Percentiles rank a stretch among this genome's conserved stretches.
phyloP scores from a whole-genome alignment of 2,329 filamentous ascomycete species.

The Trichoderma asperellum region DNA sequence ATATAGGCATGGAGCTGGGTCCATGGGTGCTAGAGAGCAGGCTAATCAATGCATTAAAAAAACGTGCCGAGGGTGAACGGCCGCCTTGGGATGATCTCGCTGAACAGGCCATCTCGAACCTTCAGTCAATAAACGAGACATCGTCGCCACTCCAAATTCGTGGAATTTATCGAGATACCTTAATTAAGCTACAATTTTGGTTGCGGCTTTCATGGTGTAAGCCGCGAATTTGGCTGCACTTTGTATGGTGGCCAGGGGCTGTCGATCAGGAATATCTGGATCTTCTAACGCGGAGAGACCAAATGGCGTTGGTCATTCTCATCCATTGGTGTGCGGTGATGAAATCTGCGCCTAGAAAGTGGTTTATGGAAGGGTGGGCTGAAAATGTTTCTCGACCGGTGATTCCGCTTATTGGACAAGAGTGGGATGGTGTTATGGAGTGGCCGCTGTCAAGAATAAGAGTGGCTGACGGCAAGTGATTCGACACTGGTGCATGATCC shows the following conservation, averaged over 20 bases:
- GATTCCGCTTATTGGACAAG: background rate
- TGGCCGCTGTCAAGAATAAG: constrained; percentile 10
- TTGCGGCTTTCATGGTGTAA: background rate
- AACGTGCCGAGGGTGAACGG: background rate
- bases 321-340: constrained; percentile 20
- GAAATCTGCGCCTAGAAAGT: constrained; percentile 15
- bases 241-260: constrained; percentile 15
- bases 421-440: background rate
- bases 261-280: constrained; percentile 12
- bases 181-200: constrained; percentile 11
- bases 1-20: background rate
- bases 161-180: background rate
- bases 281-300: background rate
- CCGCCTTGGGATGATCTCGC: constrained; percentile 15
- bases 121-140: constrained; percentile 1
- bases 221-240: constrained; percentile 14
- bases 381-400: constrained; percentile 8
- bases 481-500: background rate
- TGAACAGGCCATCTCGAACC: constrained; percentile 5
- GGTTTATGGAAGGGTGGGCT: constrained; percentile 18
- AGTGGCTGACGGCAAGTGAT: background rate
- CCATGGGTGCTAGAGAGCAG: constrained; percentile 17
- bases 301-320: constrained; percentile 16
- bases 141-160: background rate
- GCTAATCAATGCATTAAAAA: background rate